phyloP scores from a whole-genome alignment of 139 green algal species.

The Haematococcus lacustris region DNA sequence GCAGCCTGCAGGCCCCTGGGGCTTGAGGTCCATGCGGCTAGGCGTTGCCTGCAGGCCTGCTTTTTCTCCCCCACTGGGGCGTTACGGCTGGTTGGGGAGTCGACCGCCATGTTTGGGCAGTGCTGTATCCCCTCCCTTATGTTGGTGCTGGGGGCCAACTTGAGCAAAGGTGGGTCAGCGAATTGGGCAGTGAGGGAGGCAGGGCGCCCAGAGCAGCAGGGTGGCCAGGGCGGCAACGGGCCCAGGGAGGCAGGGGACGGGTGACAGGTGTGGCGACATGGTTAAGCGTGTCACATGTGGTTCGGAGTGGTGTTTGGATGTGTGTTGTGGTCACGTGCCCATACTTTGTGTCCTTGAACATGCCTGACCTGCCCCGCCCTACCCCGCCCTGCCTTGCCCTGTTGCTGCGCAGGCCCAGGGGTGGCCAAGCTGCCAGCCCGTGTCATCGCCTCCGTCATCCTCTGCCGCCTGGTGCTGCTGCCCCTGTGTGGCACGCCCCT shows the following conservation, averaged over 20 bases:
- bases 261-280: too few relatives aligned
- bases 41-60: background rate
- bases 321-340: too few relatives aligned
- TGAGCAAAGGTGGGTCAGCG: slow-evolving; percentile 17
- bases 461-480: slow-evolving; percentile 23
- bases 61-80: slow-evolving; percentile 18
- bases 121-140: slow-evolving; percentile 36
- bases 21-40: background rate
- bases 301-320: too few relatives aligned
- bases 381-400: too few relatives aligned
- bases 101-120: slow-evolving; percentile 14
- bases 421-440: slow-evolving; percentile 11
- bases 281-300: too few relatives aligned
- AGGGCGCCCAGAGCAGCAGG: too few relatives aligned
- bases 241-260: too few relatives aligned
- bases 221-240: too few relatives aligned
- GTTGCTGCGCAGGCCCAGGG: slow-evolving; percentile 6
- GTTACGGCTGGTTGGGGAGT: slow-evolving; percentile 28
- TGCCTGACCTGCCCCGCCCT: too few relatives aligned
- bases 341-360: too few relatives aligned
- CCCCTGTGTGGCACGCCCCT: slow-evolving; percentile 19
- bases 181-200: background rate
- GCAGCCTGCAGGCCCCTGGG: too few relatives aligned
- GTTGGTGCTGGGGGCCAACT: slow-evolving; percentile 44
- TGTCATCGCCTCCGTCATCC: too few relatives aligned